Percentiles rank a stretch among this genome's conserved stretches.
Conservation (phyloP, 768 basidiomycete genomes). For the Boletus speciosus region DNA sequence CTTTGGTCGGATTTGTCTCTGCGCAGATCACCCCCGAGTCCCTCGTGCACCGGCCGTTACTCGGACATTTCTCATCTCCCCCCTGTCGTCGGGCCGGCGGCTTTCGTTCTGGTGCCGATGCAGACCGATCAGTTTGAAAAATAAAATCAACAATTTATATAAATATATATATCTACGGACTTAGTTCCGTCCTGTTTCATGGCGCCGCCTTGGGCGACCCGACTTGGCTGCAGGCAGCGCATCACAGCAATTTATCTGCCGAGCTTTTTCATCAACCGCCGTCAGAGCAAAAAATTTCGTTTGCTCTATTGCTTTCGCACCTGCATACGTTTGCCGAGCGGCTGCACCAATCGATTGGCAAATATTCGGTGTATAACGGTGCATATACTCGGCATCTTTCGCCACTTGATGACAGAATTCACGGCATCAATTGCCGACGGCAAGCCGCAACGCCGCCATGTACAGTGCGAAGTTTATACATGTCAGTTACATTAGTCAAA, state of each 20-base stretch:
- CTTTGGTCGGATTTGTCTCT: constrained; percentile 18
- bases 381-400: constrained; percentile 19
- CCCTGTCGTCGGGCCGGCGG: constrained; percentile 33
- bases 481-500: constrained; percentile 69
- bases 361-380: constrained; percentile 2
- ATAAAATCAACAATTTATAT: constrained; percentile 2
- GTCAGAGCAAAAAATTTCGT: not conserved
- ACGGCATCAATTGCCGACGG: constrained; percentile 26
- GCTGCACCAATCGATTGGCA: not conserved
- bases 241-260: not conserved
- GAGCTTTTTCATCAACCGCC: not conserved
- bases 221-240: not conserved
- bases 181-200: constrained; percentile 4
- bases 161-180: not conserved
- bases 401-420: not conserved
- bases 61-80: constrained; percentile 17
- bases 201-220: not conserved
- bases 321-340: not conserved
- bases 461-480: not conserved
- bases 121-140: constrained; percentile 13
- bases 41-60: constrained; percentile 21
- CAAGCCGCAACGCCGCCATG: constrained; percentile 6
- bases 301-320: not conserved
- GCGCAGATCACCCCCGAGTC: constrained; percentile 22
- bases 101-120: constrained; percentile 31